phyloP scores from a whole-genome alignment of 169 alveolate genomes.

The Plasmodium vinckei region DNA sequence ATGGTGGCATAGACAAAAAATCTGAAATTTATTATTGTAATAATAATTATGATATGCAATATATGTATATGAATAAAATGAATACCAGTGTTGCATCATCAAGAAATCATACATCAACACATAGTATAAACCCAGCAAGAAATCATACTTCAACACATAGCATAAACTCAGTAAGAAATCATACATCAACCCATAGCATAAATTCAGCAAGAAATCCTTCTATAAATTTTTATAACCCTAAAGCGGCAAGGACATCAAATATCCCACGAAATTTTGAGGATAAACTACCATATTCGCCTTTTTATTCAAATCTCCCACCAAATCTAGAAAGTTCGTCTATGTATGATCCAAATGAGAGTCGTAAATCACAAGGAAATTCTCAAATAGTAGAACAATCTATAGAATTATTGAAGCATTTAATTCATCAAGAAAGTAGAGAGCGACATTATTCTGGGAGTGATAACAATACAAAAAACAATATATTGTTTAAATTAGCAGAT shows the following conservation, averaged over 20 bases:
- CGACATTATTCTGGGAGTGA: conserved; percentile 12
- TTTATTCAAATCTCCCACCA: conserved; percentile 16
- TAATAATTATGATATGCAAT: conserved; percentile 23
- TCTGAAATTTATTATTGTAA: conserved; percentile 46
- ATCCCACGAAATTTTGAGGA: conserved; percentile 41
- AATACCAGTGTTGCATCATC: conserved; percentile 15
- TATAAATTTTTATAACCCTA: conserved; percentile 31
- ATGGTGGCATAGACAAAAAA: conserved; percentile 24
- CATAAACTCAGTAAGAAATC: too few relatives aligned
- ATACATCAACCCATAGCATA: conserved; percentile 30
- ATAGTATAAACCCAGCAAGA: conserved; percentile 28
- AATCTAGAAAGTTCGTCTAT: conserved; percentile 29
- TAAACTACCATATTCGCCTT: conserved; percentile 13
- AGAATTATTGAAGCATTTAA: conserved; percentile 69
- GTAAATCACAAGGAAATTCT: conserved; percentile 59
- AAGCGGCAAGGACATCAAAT: conserved; percentile 39
- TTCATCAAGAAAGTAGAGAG: conserved; percentile 53
- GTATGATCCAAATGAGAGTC: conserved; percentile 45
- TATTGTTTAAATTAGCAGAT: conserved; percentile 46
- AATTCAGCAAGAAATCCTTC: conserved; percentile 41
- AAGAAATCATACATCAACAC: conserved; percentile 37
- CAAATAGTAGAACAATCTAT: conserved; percentile 74
- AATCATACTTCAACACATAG: too few relatives aligned
- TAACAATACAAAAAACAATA: conserved; percentile 42
- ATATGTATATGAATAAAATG: conserved; percentile 49